phyloP scores from a whole-genome alignment of 2,329 filamentous ascomycete genomes.

The Diplocarpon mali region DNA sequence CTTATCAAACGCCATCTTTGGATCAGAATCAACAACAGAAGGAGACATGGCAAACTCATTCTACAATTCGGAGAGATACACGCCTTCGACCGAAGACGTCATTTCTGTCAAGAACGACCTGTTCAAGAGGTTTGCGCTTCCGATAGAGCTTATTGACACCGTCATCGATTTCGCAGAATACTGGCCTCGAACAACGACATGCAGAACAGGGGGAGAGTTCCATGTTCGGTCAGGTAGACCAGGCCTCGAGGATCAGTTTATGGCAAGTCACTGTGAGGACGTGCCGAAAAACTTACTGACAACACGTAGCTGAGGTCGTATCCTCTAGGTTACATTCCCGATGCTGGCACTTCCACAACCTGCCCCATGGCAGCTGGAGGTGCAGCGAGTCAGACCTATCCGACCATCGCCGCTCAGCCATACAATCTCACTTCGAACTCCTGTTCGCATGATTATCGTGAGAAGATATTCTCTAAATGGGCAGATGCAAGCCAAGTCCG shows the following conservation, averaged over 20 bases:
- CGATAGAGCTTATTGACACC: slow-evolving; percentile 42
- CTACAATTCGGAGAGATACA: slow-evolving; percentile 10
- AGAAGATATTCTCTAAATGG: slow-evolving; percentile 17
- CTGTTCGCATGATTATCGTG: slow-evolving; percentile 10
- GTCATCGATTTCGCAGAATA: slow-evolving; percentile 52
- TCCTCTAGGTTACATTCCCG: slow-evolving; percentile 20
- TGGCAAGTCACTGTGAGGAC: slow-evolving; percentile 27
- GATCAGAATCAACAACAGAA: slow-evolving; percentile 1
- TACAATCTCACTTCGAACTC: slow-evolving; percentile 3
- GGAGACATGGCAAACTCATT: background rate
- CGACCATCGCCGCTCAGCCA: slow-evolving; percentile 8
- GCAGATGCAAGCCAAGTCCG: slow-evolving; percentile 7
- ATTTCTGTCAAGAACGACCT: slow-evolving; percentile 38
- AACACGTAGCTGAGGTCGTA: slow-evolving; percentile 21
- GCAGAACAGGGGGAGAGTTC: slow-evolving; percentile 14
- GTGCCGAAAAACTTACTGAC: background rate
- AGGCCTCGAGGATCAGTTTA: slow-evolving; percentile 29
- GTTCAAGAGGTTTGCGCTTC: slow-evolving; percentile 33
- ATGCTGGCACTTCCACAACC: background rate
- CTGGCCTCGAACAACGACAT: slow-evolving; percentile 39
- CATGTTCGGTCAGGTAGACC: slow-evolving; percentile 8
- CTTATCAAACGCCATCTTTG: background rate
- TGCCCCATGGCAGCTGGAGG: slow-evolving; percentile 4
- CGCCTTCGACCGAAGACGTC: slow-evolving; percentile 38
- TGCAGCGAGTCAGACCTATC: slow-evolving; percentile 1